These are phyloP conservation scores for Tilletia caries DNA, from an alignment of 1,284 basidiomycete genomes.

Conservation along the genomic window DNA sequence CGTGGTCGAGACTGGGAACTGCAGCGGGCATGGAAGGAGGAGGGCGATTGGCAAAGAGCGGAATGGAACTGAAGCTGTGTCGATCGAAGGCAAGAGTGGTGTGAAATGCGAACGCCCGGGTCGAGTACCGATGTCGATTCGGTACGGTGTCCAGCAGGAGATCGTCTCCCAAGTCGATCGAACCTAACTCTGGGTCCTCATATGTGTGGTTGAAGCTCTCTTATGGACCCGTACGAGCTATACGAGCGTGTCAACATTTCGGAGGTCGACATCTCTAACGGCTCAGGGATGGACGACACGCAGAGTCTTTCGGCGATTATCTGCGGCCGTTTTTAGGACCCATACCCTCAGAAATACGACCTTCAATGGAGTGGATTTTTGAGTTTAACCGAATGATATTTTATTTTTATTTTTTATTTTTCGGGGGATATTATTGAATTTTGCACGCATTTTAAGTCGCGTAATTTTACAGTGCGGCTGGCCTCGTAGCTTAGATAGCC, in stretches of 20 bases:
- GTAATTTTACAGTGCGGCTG: too few species aligned
- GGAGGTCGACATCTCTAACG: slow-evolving; percentile 63
- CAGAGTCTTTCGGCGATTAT: slow-evolving; percentile 68
- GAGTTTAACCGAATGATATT: too few species aligned
- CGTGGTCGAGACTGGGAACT: too few species aligned
- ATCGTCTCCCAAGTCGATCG: slow-evolving; percentile 92
- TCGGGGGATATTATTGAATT: too few species aligned
- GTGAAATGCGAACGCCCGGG: too few species aligned
- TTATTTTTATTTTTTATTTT: too few species aligned
- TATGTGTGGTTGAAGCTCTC: slow-evolving; percentile 90
- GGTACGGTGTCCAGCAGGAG: slow-evolving; percentile 96
- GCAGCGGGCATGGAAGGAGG: too few species aligned
- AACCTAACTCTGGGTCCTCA: slow-evolving; percentile 92
- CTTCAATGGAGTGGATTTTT: slow-evolving; percentile 98
- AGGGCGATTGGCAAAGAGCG: too few species aligned
- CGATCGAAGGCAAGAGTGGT: too few species aligned
- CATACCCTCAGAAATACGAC: slow-evolving; percentile 95
- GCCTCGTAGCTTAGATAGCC: too few species aligned
- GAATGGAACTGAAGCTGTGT: too few species aligned
- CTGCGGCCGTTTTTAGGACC: slow-evolving; percentile 93
- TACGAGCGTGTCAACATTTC: slow-evolving; percentile 87
- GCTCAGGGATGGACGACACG: slow-evolving; percentile 93
- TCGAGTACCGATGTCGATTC: slow-evolving; percentile 94
- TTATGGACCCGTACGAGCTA: slow-evolving; percentile 82
- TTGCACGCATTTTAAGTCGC: too few species aligned